Evolutionary conservation across 257 asterid species (phyloP), one percentile per base, ranked within the genome.

Genomic region (Salvia hispanica): DNA sequence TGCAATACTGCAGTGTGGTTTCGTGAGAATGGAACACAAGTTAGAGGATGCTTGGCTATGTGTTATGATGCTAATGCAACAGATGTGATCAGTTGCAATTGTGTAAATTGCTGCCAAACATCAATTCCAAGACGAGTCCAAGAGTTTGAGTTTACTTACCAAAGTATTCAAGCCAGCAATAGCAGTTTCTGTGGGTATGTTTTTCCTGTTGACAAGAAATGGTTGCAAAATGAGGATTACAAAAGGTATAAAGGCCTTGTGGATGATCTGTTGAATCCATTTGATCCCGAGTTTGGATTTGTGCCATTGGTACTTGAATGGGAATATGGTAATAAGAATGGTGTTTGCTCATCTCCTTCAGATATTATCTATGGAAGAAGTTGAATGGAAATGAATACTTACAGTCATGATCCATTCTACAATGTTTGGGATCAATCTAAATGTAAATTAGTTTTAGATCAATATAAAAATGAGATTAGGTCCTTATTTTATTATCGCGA

Each of bases 261-360:
- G 39, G 6, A 5, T 34, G 39, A 34, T 34, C 39, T 34, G 39
- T 34, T 7, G 33, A 53, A 68, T 60, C 74, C 81, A 6, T 58
- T 70, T 4, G 75, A 71, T 33, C 18, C 1, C 3, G 72, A 68
- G 5, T 72, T 74, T 28, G 28, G 36, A 28, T 54, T 10, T 48
- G 79, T 74, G 46, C 72, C 78, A 0, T 11, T 78, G 40, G 77
- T 72, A 28, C 83, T 81, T 51, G 85, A 74, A 21, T 78, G 85
- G 85, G 78, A 74, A 60, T 14, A 44, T 3, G 40, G 40, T 2
- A 45, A 3, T 33, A 9, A 1, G 31, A 25, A 25, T 2, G 31
- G 2, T 25, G 3, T 25, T 25, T 25, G 31, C 31, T 25, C 2
- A 25, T 25, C 31, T 25, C 31, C 21, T 18, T 18, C 21, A 0